Evolutionary conservation across 768 basidiomycete species (phyloP), one percentile per base, ranked within the genome.

Genomic region (Pulveroboletus sp.): DNA sequence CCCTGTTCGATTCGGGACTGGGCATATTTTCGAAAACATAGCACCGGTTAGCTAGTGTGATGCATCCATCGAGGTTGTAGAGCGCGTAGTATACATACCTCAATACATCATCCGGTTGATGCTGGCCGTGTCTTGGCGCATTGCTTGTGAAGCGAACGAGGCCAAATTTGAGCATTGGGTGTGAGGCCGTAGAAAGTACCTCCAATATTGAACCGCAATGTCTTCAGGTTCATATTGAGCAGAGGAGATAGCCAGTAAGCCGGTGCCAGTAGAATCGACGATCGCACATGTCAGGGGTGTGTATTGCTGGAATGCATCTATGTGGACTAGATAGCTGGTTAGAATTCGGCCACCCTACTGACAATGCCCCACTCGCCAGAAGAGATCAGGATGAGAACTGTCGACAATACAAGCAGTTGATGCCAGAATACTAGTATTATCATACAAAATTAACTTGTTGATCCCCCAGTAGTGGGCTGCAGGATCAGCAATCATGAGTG

Each of bases 51-150:
- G 79, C 79, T 57, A 81, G 80, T 6, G 69, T 79, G 40, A 70
- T 58, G 51, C 84, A 86, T 9, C 84, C 84, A 9, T 70, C 66
- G 0, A 69, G 36, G 8, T 61, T 63, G 52, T 74, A 82, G 58
- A 70, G 83, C 2, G 78, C 68, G 1, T 72, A 45, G 29, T 76
- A 80, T n/a, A 85, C 64, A 31, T 71, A 50, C 25, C 66, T 60
- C 34, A 85, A 62, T 2, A 79, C 74, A 5, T 56, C 49, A 37
- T 76, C 69, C 25, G 69, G 70, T 50, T 80, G 79, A 11, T 85
- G 75, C 51, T 75, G 82, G 5, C 84, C 84, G 53, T 85, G n/a
- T n/a, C n/a, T n/a, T n/a, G n/a, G n/a, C n/a, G n/a, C n/a, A 33
- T 82, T 60, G 0, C 74, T 75, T 0, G 82, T 80, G 47, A 85